Percentiles rank a stretch among this genome's conserved stretches.
Conservation (phyloP, 352 stramenopile genomes). For the Sclerospora graminicola region DNA sequence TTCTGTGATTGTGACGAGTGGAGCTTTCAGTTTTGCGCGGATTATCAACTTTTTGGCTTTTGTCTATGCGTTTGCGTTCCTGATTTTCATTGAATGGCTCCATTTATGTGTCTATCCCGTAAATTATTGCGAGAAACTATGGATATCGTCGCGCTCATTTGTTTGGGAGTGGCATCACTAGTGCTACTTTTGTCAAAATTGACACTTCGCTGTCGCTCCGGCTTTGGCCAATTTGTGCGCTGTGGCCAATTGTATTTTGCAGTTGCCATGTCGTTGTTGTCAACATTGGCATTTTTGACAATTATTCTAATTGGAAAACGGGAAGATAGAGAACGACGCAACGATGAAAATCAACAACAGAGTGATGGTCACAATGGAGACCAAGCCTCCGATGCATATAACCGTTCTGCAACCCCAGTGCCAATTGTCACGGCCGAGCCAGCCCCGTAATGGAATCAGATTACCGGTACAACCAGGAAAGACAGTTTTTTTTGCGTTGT, state of each 20-base stretch:
- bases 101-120: slow-evolving; percentile 30
- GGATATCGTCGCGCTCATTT: slow-evolving; percentile 31
- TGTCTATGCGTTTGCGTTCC: slow-evolving; percentile 47
- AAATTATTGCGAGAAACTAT: slow-evolving; percentile 36
- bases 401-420: slow-evolving; percentile 4
- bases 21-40: slow-evolving; percentile 34
- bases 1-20: slow-evolving; percentile 37
- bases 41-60: slow-evolving; percentile 58
- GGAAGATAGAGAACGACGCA: slow-evolving; percentile 2
- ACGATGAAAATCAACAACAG: slow-evolving; percentile 1
- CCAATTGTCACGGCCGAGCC: slow-evolving; percentile 11
- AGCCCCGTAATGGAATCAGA: background rate
- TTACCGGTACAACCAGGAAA: background rate
- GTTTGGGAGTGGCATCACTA: slow-evolving; percentile 37
- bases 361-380: background rate
- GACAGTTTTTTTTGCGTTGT: background rate
- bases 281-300: slow-evolving; percentile 35
- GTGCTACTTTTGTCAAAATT: slow-evolving; percentile 47
- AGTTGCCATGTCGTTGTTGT: slow-evolving; percentile 45
- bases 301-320: slow-evolving; percentile 33
- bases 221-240: slow-evolving; percentile 48
- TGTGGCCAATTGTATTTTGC: slow-evolving; percentile 36
- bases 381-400: no score
- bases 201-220: slow-evolving; percentile 31
- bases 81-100: slow-evolving; percentile 39